Base-by-base conservation (phyloP, 495 filamentous ascomycete species). In the Talaromyces trachyspermus region DNA sequence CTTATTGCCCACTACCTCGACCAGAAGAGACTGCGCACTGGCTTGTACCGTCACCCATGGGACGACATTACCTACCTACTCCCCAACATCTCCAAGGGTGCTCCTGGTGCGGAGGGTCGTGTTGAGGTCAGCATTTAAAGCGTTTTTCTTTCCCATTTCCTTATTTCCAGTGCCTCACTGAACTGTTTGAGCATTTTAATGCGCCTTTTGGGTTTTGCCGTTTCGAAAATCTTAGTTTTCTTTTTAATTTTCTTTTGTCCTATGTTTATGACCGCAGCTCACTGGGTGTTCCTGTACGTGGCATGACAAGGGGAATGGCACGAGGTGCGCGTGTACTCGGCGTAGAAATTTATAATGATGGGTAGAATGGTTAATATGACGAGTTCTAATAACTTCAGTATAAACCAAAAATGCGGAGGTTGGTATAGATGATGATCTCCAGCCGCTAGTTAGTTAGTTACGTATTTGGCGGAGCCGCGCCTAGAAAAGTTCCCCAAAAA, bases 1-100 rank as follows among this genome's bases (percentile, higher is more conserved):
- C 75, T 98, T 56, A 98, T 97, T 83, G 92, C 92, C 54, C 92
- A 98, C 76, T 96, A 89, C 80, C 85, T 98, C 55, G 92, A 98
- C 70, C 92, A 98, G 78, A 98, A 98, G 89, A 80, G 92, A 65
- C 79, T 98, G 68, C 83, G 90, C 58, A 98, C 92, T 57, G 92
- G 92, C 61, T 80, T 98, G 54, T 98, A 98, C 84, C 84, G 92
- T 66, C 92, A 95, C 80, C 90, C 90, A 62, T 95, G 89, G 89
- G 90, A 95, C 65, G 88, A 94, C 66, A 96, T 96, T 65, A 96
- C 90, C 51, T 96, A 96, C 73, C 76, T 96, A 40, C 85, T 96
- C 44, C 90, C 90, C 55, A 85, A 75, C 67, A 75, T 95, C 52
- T 75, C 77, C 56, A 76, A 85, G 68, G 73, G 77, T 22, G 78